Evolutionary conservation across 495 filamentous ascomycete species (phyloP), one percentile per base, ranked within the genome.

Genomic region (Aspergillus heteromorphus): DNA sequence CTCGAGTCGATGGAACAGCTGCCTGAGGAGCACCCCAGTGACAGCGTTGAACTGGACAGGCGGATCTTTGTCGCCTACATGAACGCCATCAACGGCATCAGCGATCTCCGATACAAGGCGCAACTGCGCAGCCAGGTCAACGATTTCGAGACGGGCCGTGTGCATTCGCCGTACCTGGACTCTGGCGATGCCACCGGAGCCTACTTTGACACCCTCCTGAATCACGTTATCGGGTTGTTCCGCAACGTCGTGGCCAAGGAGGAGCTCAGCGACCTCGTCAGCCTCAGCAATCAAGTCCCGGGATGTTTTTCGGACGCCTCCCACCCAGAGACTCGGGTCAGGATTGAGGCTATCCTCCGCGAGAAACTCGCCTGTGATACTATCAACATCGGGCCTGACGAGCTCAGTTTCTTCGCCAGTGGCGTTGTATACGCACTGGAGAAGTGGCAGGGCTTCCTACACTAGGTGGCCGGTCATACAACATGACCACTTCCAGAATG

Each of bases 361-460:
- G 64, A 74, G 45, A 61, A 73, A 40, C 49, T 77, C 43, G 60
- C 66, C 25, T 60, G 57, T 30, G 72, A 65, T 11, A 54, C 53
- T 6, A 64, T 73, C 30, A 57, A 66, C 7, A 62, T 77, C 6
- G 61, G 62, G 10, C 58, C 66, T 11, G 71, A 77, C 43, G 74
- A 77, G 50, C 48, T 76, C 45, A 68, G 72, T 50, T 75, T 77
- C 47, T 72, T 77, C 48, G 73, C 74, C 9, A 71, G 71, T 13
- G 70, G 73, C 10, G 56, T 77, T 34, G 65, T 59, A 9, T 71
- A 71, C 41, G 73, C 70, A 0, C 63, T 77, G 19, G 69, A 68
- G 23, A 67, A 65, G 40, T 62, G 67, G 56, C 59, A 64, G 9
- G 40, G 40, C 18, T 59, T 27, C 43, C 23, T 47, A 27, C 13